Conservation (phyloP, 2,329 filamentous ascomycete species). For the Pyrenochaeta sp. region DNA sequence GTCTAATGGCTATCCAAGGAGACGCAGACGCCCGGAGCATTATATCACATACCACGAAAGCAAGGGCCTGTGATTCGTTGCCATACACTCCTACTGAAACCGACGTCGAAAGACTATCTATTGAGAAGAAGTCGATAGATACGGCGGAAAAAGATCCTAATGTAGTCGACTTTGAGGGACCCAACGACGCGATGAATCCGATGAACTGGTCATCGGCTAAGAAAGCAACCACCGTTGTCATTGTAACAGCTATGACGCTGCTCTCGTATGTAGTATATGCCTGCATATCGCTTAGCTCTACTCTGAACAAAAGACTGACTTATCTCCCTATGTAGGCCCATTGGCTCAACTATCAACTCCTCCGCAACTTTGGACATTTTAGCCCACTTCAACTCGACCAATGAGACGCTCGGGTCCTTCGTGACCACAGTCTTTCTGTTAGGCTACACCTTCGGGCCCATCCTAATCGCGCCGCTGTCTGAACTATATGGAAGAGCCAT, state of each 20-base stretch:
- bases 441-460: constrained; percentile 26
- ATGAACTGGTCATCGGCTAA: constrained; percentile 18
- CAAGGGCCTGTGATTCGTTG: not conserved
- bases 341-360: not conserved
- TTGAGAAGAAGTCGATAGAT: not conserved
- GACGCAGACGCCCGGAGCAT: not conserved
- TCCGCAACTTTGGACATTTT: constrained; percentile 7
- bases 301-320: not conserved
- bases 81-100: not conserved
- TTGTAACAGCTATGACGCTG: not conserved
- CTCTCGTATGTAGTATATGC: not conserved
- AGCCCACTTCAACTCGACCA: constrained; percentile 10
- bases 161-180: constrained; percentile 65
- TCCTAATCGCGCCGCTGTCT: constrained; percentile 30
- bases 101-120: not conserved
- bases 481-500: constrained; percentile 33
- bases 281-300: not conserved
- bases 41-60: not conserved
- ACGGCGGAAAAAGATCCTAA: constrained; percentile 48
- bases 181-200: constrained; percentile 27
- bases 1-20: not conserved
- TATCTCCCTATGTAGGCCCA: not conserved
- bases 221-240: not conserved
- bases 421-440: constrained; percentile 25
- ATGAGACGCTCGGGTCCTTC: constrained; percentile 9